Conservation (phyloP, 257 asterid genomes). For the Solanum chmielewskii region DNA sequence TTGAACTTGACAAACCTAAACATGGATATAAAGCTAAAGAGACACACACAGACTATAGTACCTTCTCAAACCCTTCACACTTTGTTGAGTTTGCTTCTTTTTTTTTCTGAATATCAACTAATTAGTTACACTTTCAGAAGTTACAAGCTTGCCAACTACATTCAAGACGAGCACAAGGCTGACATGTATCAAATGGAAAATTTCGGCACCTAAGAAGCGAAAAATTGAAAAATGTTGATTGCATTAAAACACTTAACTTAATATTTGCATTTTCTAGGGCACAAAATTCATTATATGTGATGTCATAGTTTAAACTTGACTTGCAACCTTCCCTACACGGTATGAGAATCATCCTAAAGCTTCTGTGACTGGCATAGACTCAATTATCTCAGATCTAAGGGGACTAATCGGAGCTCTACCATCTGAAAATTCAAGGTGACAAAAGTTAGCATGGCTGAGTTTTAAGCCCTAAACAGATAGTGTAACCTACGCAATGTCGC, state of each 20-base stretch:
- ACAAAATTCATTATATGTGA: neutral
- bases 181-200: slow-evolving; percentile 66
- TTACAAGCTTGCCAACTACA: slow-evolving; percentile 72
- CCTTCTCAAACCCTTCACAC: slow-evolving; percentile 60
- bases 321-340: slow-evolving; percentile 45
- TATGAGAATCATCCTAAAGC: slow-evolving; percentile 74
- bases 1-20: neutral
- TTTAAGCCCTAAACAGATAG: too few species aligned
- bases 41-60: too few species aligned
- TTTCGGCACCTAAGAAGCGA: slow-evolving; percentile 44
- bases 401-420: too few species aligned
- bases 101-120: slow-evolving; percentile 46
- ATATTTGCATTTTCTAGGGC: too few species aligned
- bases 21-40: too few species aligned
- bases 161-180: slow-evolving; percentile 66
- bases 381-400: neutral
- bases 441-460: too few species aligned
- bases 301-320: neutral
- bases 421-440: too few species aligned
- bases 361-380: slow-evolving; percentile 65
- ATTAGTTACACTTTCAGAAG: neutral
- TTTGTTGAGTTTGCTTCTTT: slow-evolving; percentile 80
- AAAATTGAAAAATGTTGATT: neutral
- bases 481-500: too few species aligned
- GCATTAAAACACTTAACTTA: too few species aligned